phyloP scores from a whole-genome alignment of 2,329 filamentous ascomycete species.

The Metarhizium anisopliae region DNA sequence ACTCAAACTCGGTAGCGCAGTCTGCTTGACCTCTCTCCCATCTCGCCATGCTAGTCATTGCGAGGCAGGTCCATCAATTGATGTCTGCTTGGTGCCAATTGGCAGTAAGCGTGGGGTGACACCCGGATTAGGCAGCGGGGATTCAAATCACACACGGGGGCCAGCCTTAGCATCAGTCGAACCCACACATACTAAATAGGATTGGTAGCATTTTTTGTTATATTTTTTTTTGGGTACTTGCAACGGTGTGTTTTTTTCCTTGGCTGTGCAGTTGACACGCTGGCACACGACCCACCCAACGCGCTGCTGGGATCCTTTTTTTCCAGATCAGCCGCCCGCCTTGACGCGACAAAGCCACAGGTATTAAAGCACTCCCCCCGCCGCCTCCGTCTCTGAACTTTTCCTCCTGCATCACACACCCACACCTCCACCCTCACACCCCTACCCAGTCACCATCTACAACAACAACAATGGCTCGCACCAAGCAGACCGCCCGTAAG shows the following conservation, averaged over 20 bases:
- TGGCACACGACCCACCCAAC: slow-evolving; percentile 13
- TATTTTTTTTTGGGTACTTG: not conserved
- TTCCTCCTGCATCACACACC: slow-evolving; percentile 32
- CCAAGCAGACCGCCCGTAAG: slow-evolving; percentile 64
- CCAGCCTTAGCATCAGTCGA: not conserved
- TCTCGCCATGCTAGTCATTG: no score
- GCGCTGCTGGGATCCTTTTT: slow-evolving; percentile 1
- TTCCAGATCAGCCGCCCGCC: slow-evolving; percentile 29
- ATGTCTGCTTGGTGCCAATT: not conserved
- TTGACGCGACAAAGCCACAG: slow-evolving; percentile 19
- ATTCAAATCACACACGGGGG: not conserved
- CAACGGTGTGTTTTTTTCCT: not conserved
- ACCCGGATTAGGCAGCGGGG: not conserved
- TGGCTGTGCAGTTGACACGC: slow-evolving; percentile 10
- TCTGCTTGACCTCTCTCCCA: no score
- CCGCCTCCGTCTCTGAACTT: slow-evolving; percentile 26
- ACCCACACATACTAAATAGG: not conserved
- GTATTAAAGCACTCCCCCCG: slow-evolving; percentile 38
- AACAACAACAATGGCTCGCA: slow-evolving; percentile 49
- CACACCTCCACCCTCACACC: slow-evolving; percentile 16
- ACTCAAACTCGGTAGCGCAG: no score
- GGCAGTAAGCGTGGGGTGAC: not conserved
- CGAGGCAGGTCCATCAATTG: no score
- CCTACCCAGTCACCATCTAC: slow-evolving; percentile 21
- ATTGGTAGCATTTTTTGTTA: not conserved